phyloP scores from a whole-genome alignment of 1,284 basidiomycete genomes.

The Tetrapyrgos nigripes region DNA sequence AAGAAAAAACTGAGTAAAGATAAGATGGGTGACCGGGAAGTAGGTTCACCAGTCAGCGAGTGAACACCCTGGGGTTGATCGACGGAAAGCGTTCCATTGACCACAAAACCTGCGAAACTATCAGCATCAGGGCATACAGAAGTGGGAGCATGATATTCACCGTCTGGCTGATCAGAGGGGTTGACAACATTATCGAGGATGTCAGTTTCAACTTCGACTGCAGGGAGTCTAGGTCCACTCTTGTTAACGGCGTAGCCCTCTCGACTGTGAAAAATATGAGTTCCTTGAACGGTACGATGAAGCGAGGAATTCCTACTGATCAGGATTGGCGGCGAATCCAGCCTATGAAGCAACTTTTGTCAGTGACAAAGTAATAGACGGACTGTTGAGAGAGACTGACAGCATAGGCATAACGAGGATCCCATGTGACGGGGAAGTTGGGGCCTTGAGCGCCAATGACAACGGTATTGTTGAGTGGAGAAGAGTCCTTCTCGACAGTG shows the following conservation, averaged over 20 bases:
- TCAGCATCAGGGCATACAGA: not conserved
- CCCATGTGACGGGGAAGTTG: conserved; percentile 50
- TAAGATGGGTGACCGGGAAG: not conserved
- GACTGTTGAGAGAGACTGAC: conserved; percentile 23
- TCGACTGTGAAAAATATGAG: conserved; percentile 29
- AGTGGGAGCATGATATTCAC: conserved; percentile 20
- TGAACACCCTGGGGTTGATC: conserved; percentile 44
- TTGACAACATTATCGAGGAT: conserved; percentile 37
- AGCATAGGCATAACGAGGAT: conserved; percentile 47
- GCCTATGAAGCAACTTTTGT: conserved; percentile 24
- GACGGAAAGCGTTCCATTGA: conserved; percentile 39
- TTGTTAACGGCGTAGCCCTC: conserved; percentile 40
- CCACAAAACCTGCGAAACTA: conserved; percentile 31
- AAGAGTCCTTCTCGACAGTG: conserved; percentile 38
- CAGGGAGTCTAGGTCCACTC: conserved; percentile 43
- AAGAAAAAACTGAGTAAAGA: not conserved
- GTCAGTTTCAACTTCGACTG: conserved; percentile 24
- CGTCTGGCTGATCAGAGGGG: conserved; percentile 40
- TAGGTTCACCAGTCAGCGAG: conserved; percentile 39
- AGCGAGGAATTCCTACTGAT: conserved; percentile 35
- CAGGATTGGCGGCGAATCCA: conserved; percentile 47
- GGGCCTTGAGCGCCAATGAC: conserved; percentile 44
- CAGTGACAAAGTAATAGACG: not conserved
- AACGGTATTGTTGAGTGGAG: conserved; percentile 43
- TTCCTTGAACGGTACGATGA: not conserved